Base-by-base conservation (phyloP, 495 filamentous ascomycete genomes). In the Staphylotrichum tortipilum region DNA sequence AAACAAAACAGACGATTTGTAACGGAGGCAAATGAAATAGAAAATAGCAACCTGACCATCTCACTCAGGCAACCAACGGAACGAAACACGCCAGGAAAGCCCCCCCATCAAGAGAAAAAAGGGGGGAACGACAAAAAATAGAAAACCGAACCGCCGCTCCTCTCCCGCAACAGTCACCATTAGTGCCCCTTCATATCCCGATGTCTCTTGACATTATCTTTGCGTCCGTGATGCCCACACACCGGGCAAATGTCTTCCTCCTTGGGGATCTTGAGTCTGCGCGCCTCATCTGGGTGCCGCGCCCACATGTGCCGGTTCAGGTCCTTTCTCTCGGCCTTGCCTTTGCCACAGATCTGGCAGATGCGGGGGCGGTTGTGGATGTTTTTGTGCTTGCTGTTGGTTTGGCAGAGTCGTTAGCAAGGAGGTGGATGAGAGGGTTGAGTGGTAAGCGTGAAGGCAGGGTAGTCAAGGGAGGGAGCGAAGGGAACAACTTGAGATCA, bases 361-460 rank as follows among this genome's bases (percentile, higher is more conserved):
- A 23, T 0, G 0, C 21, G 42, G 10, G 88, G 55, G 15, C 39
- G 44, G 0, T 0, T 18, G 44, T 61, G 58, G 9, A 56, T 61
- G 12, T 59, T 39, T 4, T 40, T 15, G 33, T 61, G 58, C 28
- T 59, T 61, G 0, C 58, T 61, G 10, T 9, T 9, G 10, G 18
- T 29, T n/a, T n/a, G n/a, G n/a, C n/a, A n/a, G n/a, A n/a, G n/a
- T n/a, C n/a, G n/a, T n/a, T n/a, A n/a, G n/a, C n/a, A n/a, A n/a
- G n/a, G n/a, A n/a, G n/a, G n/a, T 23, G 1, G 14, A 4, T 0
- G 39, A 4, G 12, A 6, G 39, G 9, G 7, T 26, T 14, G 3
- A 41, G 22, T 9, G 12, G 21, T 7, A 6, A 41, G 15, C n/a
- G n/a, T n/a, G 22, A 24, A 47, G 6, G 34, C 7, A 15, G 19